phyloP scores from a whole-genome alignment of 805 yeast species.

The Hanseniaspora thailandica region DNA sequence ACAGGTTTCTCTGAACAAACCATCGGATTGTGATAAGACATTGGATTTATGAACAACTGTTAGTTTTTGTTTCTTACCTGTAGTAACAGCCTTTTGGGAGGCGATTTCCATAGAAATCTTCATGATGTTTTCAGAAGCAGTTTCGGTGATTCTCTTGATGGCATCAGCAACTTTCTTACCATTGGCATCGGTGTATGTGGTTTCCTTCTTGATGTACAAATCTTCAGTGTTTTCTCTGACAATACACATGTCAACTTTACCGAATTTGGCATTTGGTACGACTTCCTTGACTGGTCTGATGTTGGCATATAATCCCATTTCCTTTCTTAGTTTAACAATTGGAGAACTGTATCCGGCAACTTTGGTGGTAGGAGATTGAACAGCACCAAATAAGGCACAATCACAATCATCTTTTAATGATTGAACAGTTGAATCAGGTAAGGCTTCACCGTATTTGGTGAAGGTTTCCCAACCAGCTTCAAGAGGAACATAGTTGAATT shows the following conservation, averaged over 20 bases:
- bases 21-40: constrained; percentile 84
- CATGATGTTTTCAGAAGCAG: constrained; percentile 76
- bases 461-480: constrained; percentile 93
- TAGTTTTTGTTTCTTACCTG: constrained; percentile 41
- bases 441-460: constrained; percentile 87
- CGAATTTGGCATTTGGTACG: constrained; percentile 49
- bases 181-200: constrained; percentile 51
- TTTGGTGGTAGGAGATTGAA: constrained; percentile 84
- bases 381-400: constrained; percentile 97
- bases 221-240: constrained; percentile 99
- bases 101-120: constrained; percentile 89
- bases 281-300: constrained; percentile 97
- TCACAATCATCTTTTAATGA: constrained; percentile 71
- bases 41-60: constrained; percentile 96
- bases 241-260: constrained; percentile 93
- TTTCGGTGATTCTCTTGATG: constrained; percentile 86
- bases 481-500: constrained; percentile 75
- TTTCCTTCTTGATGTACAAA: constrained; percentile 89
- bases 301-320: constrained; percentile 86
- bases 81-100: constrained; percentile 70
- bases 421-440: constrained; percentile 84
- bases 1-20: constrained; percentile 82
- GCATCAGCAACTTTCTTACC: constrained; percentile 94
- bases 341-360: constrained; percentile 97
- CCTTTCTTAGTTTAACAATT: constrained; percentile 95